Conservation (phyloP, 1,284 basidiomycete genomes). For the Ustilago curta region DNA sequence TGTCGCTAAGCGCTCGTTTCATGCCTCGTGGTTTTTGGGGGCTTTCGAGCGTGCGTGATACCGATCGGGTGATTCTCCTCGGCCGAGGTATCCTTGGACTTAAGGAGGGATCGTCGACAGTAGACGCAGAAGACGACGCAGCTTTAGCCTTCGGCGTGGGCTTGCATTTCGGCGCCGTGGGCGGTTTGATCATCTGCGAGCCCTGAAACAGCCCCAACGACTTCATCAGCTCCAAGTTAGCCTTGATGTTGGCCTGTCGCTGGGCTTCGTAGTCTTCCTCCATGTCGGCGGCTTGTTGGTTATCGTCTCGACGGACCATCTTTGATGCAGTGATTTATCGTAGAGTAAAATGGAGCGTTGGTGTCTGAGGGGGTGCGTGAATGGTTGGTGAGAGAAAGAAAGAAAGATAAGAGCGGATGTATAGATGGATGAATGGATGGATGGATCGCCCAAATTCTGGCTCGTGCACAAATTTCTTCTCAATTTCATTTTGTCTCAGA, state of each 20-base stretch:
- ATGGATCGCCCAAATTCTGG: not conserved
- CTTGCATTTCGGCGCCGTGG: constrained; percentile 3
- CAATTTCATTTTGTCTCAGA: not conserved
- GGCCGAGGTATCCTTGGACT: not conserved
- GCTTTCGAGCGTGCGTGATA: constrained; percentile 6
- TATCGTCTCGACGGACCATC: constrained; percentile 9
- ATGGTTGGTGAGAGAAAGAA: not conserved
- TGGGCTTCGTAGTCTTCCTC: constrained; percentile 36
- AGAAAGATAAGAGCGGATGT: not conserved
- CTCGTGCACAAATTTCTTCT: constrained; percentile 6
- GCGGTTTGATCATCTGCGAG: constrained; percentile 8
- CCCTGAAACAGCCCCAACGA: constrained; percentile 32
- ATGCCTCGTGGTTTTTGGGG: not conserved
- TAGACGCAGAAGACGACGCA: not conserved
- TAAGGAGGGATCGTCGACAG: not conserved
- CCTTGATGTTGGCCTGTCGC: constrained; percentile 30
- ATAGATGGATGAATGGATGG: too few species aligned
- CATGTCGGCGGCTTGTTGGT: not conserved
- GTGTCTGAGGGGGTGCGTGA: not conserved
- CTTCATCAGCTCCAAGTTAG: constrained; percentile 42
- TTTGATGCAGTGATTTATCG: not conserved
- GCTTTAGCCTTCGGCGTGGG: constrained; percentile 5
- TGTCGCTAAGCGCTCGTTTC: constrained; percentile 22
- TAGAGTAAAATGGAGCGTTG: not conserved
- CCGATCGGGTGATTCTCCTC: constrained; percentile 20